Evolutionary conservation across 2,329 filamentous ascomycete species (phyloP).

Genomic region (Sclerotinia subarctica): DNA sequence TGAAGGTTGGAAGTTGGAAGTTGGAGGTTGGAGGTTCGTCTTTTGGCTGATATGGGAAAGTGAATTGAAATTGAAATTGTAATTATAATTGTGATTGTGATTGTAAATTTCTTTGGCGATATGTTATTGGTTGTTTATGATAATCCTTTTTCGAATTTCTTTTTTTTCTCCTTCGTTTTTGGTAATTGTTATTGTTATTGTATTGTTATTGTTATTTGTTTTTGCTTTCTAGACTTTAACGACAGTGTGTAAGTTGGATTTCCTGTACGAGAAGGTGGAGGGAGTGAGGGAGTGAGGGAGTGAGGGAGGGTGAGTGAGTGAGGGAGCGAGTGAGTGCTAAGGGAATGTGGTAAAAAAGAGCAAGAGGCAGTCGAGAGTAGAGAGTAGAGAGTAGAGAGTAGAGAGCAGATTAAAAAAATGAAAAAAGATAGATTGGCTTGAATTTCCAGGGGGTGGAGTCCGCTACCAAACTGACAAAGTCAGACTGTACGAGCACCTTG

Average conservation of each 20-base stretch:
- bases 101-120: not conserved
- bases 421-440: not conserved
- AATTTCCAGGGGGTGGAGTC: too few species aligned
- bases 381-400: too few species aligned
- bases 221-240: conserved; percentile 1
- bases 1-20: too few species aligned
- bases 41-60: not conserved
- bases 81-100: not conserved
- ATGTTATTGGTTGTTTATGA: not conserved
- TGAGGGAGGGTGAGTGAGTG: not conserved
- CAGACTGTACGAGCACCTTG: too few species aligned
- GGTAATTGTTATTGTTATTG: not conserved
- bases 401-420: not conserved
- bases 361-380: too few species aligned
- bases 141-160: not conserved
- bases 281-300: not conserved
- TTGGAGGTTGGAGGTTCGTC: too few species aligned
- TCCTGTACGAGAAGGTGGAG: not conserved
- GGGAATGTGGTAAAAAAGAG: not conserved
- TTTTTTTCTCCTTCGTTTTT: not conserved
- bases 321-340: not conserved
- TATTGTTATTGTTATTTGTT: not conserved
- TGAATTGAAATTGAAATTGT: not conserved
- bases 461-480: too few species aligned
- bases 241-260: conserved; percentile 21